Percentiles rank a stretch among this genome's conserved stretches.
Evolutionary conservation across 1,139 yeast species (phyloP).

Genomic region (Casaregolazyma suthepensis): DNA sequence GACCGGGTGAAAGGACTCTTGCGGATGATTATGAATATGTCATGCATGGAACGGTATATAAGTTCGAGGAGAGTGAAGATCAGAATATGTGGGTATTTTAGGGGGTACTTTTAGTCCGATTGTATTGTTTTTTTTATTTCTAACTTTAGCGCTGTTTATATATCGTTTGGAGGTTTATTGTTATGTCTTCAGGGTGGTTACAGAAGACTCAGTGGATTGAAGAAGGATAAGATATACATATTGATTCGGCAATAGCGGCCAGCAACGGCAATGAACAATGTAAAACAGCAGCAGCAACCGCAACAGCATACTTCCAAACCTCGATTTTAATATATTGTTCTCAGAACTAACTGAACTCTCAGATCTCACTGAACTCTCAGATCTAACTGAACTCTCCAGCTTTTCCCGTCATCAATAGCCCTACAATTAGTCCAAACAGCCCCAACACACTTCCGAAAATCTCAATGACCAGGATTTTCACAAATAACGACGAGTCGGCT

Average conservation of each 20-base stretch:
- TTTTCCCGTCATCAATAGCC: slow-evolving; percentile 93
- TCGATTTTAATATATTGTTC: not conserved
- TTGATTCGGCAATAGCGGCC: slow-evolving; percentile 89
- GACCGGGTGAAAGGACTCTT: slow-evolving; percentile 71
- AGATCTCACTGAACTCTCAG: slow-evolving; percentile 47
- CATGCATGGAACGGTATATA: slow-evolving; percentile 97
- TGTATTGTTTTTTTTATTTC: not conserved
- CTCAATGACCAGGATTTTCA: slow-evolving; percentile 92
- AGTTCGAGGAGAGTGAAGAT: slow-evolving; percentile 81
- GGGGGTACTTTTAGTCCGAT: too few species aligned
- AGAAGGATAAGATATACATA: slow-evolving; percentile 90
- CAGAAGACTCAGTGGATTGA: slow-evolving; percentile 78
- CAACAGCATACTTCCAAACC: not conserved
- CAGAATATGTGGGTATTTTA: slow-evolving; percentile 42
- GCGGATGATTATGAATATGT: slow-evolving; percentile 98
- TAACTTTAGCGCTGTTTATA: slow-evolving; percentile 66
- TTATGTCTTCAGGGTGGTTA: slow-evolving; percentile 94
- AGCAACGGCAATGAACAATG: slow-evolving; percentile 32
- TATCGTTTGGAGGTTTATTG: slow-evolving; percentile 92
- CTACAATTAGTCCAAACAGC: slow-evolving; percentile 82
- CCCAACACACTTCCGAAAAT: slow-evolving; percentile 97
- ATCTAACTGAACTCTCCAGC: slow-evolving; percentile 63
- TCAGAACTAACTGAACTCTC: not conserved
- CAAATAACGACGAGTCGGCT: slow-evolving; percentile 91
- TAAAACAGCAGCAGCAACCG: not conserved